Evolutionary conservation across 2,329 filamentous ascomycete species (phyloP).

Genomic region (Thielaviopsis punctulata): DNA sequence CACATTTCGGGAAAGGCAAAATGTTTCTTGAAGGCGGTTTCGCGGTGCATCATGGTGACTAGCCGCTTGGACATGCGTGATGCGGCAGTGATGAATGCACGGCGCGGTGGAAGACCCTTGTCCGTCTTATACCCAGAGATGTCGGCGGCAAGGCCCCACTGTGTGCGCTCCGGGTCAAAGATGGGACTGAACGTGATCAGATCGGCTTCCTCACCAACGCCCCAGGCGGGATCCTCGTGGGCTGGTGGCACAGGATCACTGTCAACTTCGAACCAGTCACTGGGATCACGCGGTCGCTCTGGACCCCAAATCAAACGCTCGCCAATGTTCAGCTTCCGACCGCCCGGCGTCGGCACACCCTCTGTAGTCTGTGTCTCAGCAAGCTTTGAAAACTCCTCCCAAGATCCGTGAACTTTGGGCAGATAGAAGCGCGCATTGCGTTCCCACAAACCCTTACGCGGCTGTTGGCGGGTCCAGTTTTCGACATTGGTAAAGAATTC

Average conservation of each 20-base stretch:
- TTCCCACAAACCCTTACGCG: constrained; percentile 68
- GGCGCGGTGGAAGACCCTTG: constrained; percentile 46
- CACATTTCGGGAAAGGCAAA: constrained; percentile 96
- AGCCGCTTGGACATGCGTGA: constrained; percentile 67
- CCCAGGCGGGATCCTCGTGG: constrained; percentile 70
- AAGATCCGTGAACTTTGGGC: constrained; percentile 56
- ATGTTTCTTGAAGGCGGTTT: constrained; percentile 70
- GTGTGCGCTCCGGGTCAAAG: constrained; percentile 76
- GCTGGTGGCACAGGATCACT: constrained; percentile 55
- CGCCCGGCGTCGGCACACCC: constrained; percentile 1
- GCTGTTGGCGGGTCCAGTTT: constrained; percentile 53
- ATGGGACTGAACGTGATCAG: constrained; percentile 83
- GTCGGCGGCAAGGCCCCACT: constrained; percentile 66
- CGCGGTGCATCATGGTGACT: constrained; percentile 73
- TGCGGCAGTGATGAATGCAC: constrained; percentile 77
- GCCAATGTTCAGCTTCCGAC: constrained; percentile 3
- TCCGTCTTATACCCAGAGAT: constrained; percentile 65
- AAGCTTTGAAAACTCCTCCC: constrained; percentile 47
- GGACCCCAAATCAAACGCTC: constrained; percentile 70
- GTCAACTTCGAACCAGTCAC: constrained; percentile 56
- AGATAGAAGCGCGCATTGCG: constrained; percentile 64
- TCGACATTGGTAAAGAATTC: constrained; percentile 53
- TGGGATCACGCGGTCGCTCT: constrained; percentile 45
- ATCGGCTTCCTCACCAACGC: constrained; percentile 78
- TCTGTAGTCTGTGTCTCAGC: constrained; percentile 21